Percentiles rank a stretch among this genome's conserved stretches.
Evolutionary conservation across 306 rosid genomes (phyloP).

Genomic region (Rosa persica): DNA sequence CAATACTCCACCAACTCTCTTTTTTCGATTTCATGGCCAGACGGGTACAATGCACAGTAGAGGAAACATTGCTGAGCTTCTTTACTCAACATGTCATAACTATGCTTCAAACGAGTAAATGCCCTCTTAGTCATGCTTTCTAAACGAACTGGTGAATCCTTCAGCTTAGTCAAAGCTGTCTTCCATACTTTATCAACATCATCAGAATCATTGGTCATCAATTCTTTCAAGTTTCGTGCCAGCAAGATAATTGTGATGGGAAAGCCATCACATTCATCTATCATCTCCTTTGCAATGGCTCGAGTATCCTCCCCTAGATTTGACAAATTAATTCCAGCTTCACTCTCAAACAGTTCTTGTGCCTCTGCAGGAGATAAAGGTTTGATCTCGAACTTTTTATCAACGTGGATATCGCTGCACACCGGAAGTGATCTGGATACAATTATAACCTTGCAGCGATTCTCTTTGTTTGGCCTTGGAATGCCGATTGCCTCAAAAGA

Average conservation of each 20-base stretch:
- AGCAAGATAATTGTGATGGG: background rate
- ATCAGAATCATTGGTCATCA: too few relatives aligned
- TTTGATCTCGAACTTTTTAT: background rate
- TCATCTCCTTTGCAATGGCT: background rate
- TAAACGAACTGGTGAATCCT: too few relatives aligned
- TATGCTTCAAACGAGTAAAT: too few relatives aligned
- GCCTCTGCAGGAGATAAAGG: background rate
- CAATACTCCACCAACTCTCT: background rate
- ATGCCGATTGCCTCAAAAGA: background rate
- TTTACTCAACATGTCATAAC: too few relatives aligned
- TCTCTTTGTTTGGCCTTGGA: background rate
- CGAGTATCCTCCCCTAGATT: background rate
- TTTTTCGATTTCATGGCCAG: background rate
- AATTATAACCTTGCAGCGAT: background rate
- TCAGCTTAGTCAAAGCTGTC: too few relatives aligned
- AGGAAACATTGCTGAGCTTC: too few relatives aligned
- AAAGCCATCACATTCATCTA: background rate
- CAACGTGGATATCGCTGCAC: background rate
- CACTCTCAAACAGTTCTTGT: background rate
- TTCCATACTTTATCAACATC: too few relatives aligned
- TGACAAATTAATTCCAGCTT: background rate
- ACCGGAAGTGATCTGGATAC: background rate
- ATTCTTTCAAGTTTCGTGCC: too few relatives aligned
- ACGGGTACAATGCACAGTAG: too few relatives aligned
- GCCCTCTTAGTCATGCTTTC: too few relatives aligned